Conservation (phyloP, 78 protist species). For the Monocercomonoides exilis region DNA sequence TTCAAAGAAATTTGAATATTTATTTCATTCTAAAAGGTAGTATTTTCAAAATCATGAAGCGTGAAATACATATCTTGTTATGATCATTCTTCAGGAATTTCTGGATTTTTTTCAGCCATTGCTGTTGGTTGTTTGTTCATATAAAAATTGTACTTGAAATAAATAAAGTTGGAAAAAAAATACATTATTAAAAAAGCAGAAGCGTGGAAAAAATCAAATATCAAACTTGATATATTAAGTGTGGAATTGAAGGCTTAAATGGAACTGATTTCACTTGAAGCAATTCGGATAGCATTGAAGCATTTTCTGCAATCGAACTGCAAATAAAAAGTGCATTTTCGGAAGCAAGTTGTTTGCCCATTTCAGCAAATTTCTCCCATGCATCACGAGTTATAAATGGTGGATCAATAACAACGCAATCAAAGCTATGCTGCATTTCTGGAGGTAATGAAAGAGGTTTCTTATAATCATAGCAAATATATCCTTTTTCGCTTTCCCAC, state of each 20-base stretch:
- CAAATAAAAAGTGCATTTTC: background rate
- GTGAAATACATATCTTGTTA: too few species aligned
- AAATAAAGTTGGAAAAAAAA: too few species aligned
- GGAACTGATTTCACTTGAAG: background rate
- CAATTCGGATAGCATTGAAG: background rate
- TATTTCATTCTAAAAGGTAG: too few species aligned
- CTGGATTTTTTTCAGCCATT: background rate
- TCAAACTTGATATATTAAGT: background rate
- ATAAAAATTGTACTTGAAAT: conserved; percentile 14
- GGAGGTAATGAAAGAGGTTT: background rate
- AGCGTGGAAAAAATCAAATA: background rate
- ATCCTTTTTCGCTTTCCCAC: conserved; percentile 7
- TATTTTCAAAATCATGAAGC: too few species aligned
- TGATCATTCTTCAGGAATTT: background rate
- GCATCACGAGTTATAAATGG: background rate
- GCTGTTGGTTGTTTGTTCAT: background rate
- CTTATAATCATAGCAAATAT: background rate
- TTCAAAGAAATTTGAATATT: too few species aligned
- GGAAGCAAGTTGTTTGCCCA: background rate
- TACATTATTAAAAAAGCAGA: too few species aligned
- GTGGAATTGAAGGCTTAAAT: background rate
- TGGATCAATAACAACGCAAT: conserved; percentile 9
- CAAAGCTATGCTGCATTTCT: background rate
- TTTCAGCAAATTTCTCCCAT: background rate
- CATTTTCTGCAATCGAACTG: conserved; percentile 10